Percentiles rank a stretch among this genome's conserved stretches.
Evolutionary conservation across 805 yeast species (phyloP).

Genomic region (Priceomyces medius): DNA sequence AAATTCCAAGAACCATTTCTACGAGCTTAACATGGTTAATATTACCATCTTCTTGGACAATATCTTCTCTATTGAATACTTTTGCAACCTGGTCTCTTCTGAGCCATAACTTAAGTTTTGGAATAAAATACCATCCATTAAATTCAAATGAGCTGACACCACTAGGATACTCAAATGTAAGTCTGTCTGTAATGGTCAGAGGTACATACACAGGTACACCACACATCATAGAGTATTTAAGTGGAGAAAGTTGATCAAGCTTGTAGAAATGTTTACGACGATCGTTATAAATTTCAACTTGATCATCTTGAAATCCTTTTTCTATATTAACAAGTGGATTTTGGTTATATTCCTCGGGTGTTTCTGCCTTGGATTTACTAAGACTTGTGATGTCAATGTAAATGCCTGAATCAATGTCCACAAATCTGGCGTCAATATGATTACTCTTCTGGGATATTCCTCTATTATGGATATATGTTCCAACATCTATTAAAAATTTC

Average conservation of each 20-base stretch:
- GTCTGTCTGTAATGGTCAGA: conserved; percentile 14
- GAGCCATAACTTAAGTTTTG: conserved; percentile 16
- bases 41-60: conserved; percentile 11
- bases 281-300: conserved; percentile 39
- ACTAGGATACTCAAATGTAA: conserved; percentile 18
- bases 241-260: conserved; percentile 49
- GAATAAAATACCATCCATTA: conserved; percentile 18
- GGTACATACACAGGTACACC: conserved; percentile 37
- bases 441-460: conserved; percentile 19
- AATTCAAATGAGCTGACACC: conserved; percentile 16
- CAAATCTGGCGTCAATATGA: conserved; percentile 47
- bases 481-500: conserved; percentile 27
- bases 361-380: conserved; percentile 17
- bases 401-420: conserved; percentile 57
- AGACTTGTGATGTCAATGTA: conserved; percentile 58
- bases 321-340: conserved; percentile 9
- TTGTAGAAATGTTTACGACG: conserved; percentile 57
- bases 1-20: conserved; percentile 9
- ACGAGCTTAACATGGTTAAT: conserved; percentile 6
- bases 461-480: conserved; percentile 28
- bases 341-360: conserved; percentile 15
- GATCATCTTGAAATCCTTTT: conserved; percentile 18
- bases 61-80: conserved; percentile 10
- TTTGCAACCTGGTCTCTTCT: conserved; percentile 11
- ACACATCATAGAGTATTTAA: conserved; percentile 50